Conservation (phyloP, 768 basidiomycete genomes). For the Phlebiopsis flavidoalba region DNA sequence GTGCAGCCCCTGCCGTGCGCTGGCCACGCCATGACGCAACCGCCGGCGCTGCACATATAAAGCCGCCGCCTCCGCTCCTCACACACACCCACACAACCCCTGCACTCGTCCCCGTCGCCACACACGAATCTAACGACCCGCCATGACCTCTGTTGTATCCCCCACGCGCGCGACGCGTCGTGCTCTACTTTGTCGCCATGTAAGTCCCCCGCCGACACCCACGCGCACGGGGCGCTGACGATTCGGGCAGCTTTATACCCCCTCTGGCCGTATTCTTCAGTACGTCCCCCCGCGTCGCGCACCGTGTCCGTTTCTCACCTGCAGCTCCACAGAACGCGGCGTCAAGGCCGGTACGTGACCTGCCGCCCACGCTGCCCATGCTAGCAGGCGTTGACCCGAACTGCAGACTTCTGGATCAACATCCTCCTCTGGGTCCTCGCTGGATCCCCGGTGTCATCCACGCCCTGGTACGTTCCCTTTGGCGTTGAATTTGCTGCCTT, state of each 20-base stretch:
- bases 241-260: conserved; percentile 25
- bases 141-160: conserved; percentile 13
- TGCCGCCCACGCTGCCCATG: not conserved
- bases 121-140: not conserved
- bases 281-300: conserved; percentile 12
- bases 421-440: conserved; percentile 36
- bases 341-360: conserved; percentile 19
- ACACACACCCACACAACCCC: no score
- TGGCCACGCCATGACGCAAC: no score
- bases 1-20: no score
- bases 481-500: not conserved
- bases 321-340: conserved; percentile 18
- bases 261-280: conserved; percentile 28
- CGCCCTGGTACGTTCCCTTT: conserved; percentile 29
- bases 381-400: not conserved
- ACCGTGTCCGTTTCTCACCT: not conserved
- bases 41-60: no score
- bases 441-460: conserved; percentile 43
- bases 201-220: conserved; percentile 12
- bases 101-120: not conserved
- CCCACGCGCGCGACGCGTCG: conserved; percentile 21
- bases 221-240: not conserved
- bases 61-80: no score
- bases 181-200: conserved; percentile 29
- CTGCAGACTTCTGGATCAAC: conserved; percentile 33